Base-by-base conservation (phyloP, 306 rosid species). In the Castanea crenata region DNA sequence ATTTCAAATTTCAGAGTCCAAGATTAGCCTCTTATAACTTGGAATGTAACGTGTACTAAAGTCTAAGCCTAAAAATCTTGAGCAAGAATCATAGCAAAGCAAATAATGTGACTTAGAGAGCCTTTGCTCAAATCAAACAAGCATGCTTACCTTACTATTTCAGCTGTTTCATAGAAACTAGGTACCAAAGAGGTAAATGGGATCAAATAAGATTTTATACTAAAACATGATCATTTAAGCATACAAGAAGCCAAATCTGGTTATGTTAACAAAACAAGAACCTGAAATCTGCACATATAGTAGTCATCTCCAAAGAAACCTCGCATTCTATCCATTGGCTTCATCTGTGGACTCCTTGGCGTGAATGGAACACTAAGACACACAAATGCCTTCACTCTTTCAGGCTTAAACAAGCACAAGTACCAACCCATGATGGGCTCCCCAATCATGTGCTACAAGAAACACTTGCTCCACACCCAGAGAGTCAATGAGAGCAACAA, bases 261-360 rank as follows among this genome's bases (percentile, higher is more conserved):
- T 52, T 18, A 11, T 4, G 6, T 4, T 35, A 63, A n/a, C 1
- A 5, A 19, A 46, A 16, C 1, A 59, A 70, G 55, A 76, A 85
- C 88, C 86, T 84, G 84, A 31, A 84, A 87, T 81, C 84, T 79
- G 80, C 78, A 79, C 56, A 84, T 82, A 29, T 87, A 87, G 61
- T 68, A 87, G 49, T 84, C 83, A 38, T 84, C 84, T 1, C 86
- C 90, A 65, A 19, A 76, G 13, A 35, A 5, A 44, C 86, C 82
- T 9, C 52, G 76, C 80, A 81, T 16, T 13, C 1, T 75, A 21
- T 87, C 90, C 2, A 84, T 25, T 1, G 83, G 25, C 12, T 38
- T 81, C 0, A 55, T 0, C 2, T 55, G 21, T 4, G 88, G 90
- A 38, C 76, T 6, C 84, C 90, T 68, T 1, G 29, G 84, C 4